Evolutionary conservation across 169 alveolate genomes (phyloP), one percentile per base, ranked within the genome.

Genomic region (Eimeria sp.): DNA sequence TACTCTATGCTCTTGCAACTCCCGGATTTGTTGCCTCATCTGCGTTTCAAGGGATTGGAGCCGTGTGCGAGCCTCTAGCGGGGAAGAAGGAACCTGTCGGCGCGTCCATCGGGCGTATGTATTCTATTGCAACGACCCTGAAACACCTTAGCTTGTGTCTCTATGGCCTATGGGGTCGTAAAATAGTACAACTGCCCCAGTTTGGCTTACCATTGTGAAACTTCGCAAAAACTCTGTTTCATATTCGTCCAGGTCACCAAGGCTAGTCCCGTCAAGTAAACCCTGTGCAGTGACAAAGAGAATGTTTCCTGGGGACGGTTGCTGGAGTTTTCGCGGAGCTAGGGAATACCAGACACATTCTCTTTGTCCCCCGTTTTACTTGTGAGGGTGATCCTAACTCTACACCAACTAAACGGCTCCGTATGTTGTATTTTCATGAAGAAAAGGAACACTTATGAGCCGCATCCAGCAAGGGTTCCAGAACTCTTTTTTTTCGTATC

Each of bases 221-320:
- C 83, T 65, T 18, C 45, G 45, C 83, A 87, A 63, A 65, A 87
- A 87, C 27, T 63, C 94, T 25, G 83, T 70, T 45, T 87, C 94
- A 11, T 34, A 43, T 5, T 63, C 51, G 47, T 75, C 30, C 20
- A 87, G 63, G 6, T 13, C 94, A 18, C 27, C 70, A 47, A 87
- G 27, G 6, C 7, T 30, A 63, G 22, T 3, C 7, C 34, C 83
- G 4, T 65, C 82, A 25, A 51, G n/a, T 34, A 47, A 43, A 18
- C 84, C 63, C 94, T 87, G 20, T 57, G 75, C 92, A 84, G 40
- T 5, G 65, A 25, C 88, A 78, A 78, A 78, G 13, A n/a, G 13
- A 45, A 78, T 51, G n/a, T n/a, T n/a, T n/a, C n/a, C n/a, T 20
- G 61, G 25, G n/a, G 25, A n/a, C 27, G 47, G 72, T 25, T 2